phyloP scores from a whole-genome alignment of 441 rosid species.

The Erodium texanum region DNA sequence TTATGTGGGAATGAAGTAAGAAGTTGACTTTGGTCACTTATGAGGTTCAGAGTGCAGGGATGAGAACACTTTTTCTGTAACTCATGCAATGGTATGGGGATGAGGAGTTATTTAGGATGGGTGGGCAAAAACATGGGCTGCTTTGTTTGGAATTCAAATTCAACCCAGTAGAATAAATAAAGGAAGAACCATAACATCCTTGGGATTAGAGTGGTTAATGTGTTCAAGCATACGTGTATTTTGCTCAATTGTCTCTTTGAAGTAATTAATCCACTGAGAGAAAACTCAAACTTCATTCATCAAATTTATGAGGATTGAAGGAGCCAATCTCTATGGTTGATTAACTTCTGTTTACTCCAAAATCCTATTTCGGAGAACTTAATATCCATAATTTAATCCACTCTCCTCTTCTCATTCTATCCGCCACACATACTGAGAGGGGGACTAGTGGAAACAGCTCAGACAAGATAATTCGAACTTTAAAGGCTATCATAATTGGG shows the following conservation, averaged over 20 bases:
- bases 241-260: not conserved
- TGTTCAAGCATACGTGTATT: not conserved
- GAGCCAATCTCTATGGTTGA: not conserved
- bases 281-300: not conserved
- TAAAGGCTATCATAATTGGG: not conserved
- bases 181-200: conserved; percentile 1
- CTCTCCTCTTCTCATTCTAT: not conserved
- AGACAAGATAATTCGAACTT: not conserved
- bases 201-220: not conserved
- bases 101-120: not conserved
- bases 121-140: not conserved
- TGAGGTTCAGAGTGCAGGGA: not conserved
- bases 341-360: not conserved
- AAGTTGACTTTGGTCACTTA: not conserved
- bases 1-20: not conserved
- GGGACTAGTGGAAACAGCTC: not conserved
- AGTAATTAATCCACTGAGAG: not conserved
- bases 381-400: not conserved
- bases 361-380: not conserved
- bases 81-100: not conserved
- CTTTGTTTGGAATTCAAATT: not conserved
- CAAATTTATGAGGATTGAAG: not conserved
- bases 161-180: not conserved
- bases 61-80: not conserved
- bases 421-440: not conserved